These are phyloP conservation scores for Fragaria iinumae DNA, from an alignment of 306 rosid species.

Conservation along the genomic window DNA sequence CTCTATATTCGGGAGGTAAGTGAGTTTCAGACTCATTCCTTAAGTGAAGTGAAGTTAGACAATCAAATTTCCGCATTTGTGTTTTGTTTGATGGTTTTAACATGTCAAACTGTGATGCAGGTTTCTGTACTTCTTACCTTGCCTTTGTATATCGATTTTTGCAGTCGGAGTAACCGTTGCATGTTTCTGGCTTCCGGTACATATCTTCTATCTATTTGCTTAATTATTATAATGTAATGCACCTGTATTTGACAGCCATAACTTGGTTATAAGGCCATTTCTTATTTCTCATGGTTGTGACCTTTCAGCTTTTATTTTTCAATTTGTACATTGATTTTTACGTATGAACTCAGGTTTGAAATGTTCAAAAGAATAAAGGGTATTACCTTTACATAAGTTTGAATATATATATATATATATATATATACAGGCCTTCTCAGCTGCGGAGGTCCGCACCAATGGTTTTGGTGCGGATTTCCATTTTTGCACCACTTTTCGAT, in stretches of 20 bases:
- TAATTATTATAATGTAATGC: background rate
- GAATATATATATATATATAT: no score
- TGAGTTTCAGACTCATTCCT: background rate
- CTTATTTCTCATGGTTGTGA: background rate
- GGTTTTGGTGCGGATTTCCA: no score
- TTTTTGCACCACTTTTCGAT: no score
- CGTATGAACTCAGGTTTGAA: no score
- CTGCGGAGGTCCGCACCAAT: no score
- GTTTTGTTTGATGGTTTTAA: background rate
- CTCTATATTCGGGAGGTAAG: conserved; percentile 78
- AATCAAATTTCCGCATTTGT: background rate
- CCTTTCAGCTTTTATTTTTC: no score
- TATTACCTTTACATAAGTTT: no score
- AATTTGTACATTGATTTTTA: no score
- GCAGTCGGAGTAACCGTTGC: conserved; percentile 28
- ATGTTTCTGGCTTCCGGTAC: conserved; percentile 53
- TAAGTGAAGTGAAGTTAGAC: background rate
- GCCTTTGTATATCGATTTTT: conserved; percentile 38
- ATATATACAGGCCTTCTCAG: no score
- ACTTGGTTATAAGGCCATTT: background rate
- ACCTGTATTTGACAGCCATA: background rate
- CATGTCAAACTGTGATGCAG: conserved; percentile 29
- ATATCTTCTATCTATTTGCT: background rate
- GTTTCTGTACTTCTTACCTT: conserved; percentile 57
- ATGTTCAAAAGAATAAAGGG: no score